Conservation (phyloP, 1,284 basidiomycete genomes). For the Boletellus deceptivus region DNA sequence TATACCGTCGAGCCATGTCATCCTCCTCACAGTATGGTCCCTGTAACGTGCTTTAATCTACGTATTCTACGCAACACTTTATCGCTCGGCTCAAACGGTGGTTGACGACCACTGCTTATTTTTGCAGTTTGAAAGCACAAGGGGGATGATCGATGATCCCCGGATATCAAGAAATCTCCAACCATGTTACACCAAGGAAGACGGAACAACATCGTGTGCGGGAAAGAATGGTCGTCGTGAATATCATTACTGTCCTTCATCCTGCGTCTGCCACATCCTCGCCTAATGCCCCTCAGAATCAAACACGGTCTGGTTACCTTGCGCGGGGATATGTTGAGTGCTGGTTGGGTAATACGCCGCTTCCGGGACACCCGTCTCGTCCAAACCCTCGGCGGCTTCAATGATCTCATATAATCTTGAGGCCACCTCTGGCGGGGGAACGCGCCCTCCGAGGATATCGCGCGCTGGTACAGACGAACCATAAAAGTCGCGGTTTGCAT, state of each 20-base stretch:
- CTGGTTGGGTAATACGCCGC: constrained; percentile 75
- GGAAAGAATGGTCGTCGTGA: constrained; percentile 1
- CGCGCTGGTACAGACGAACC: constrained; percentile 87
- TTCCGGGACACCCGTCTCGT: constrained; percentile 77
- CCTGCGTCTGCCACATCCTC: neutral
- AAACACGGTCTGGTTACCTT: constrained; percentile 60
- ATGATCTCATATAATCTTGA: constrained; percentile 93
- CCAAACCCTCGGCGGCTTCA: constrained; percentile 81
- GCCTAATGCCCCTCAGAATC: constrained; percentile 53
- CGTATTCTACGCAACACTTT: too few species aligned
- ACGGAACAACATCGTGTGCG: constrained; percentile 4
- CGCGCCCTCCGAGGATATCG: constrained; percentile 89
- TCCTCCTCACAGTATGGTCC: too few species aligned
- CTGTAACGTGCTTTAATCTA: too few species aligned
- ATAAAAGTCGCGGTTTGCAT: constrained; percentile 94
- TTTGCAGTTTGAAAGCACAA: neutral
- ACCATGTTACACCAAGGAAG: neutral
- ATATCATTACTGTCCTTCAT: neutral
- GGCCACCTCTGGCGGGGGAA: constrained; percentile 95
- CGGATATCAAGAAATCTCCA: neutral
- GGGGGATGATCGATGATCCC: too few species aligned
- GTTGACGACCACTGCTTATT: too few species aligned
- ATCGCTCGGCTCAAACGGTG: too few species aligned
- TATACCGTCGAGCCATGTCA: too few species aligned
- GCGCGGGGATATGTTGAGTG: constrained; percentile 58